Conservation (phyloP, 1,139 yeast species). For the Pneumocystis murina region DNA sequence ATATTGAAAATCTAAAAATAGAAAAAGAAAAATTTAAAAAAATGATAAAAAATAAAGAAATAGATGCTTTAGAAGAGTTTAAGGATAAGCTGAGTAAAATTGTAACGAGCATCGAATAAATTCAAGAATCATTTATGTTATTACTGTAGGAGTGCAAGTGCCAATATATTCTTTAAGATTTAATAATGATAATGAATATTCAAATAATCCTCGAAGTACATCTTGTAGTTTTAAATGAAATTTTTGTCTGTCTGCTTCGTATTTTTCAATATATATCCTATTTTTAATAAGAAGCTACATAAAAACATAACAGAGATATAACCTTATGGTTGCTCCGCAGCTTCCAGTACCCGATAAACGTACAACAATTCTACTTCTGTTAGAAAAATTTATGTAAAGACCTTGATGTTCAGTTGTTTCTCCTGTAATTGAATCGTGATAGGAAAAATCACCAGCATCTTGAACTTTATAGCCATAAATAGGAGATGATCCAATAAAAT, state of each 20-base stretch:
- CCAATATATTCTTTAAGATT: not conserved
- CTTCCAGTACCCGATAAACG: slow-evolving; percentile 97
- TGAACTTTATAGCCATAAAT: slow-evolving; percentile 37
- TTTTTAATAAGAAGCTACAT: not conserved
- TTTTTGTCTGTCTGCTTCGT: not conserved
- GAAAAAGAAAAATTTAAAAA: not conserved
- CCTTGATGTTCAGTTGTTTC: slow-evolving; percentile 88
- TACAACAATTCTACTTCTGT: slow-evolving; percentile 76
- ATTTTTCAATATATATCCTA: not conserved
- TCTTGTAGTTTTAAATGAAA: not conserved
- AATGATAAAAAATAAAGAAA: not conserved
- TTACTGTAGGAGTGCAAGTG: not conserved
- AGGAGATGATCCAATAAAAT: slow-evolving; percentile 34
- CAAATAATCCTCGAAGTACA: not conserved
- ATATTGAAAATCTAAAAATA: not conserved
- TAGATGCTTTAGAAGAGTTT: not conserved
- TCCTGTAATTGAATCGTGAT: slow-evolving; percentile 84
- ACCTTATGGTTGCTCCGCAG: slow-evolving; percentile 90
- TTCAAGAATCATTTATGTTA: not conserved
- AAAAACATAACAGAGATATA: slow-evolving; percentile 36
- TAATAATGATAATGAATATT: not conserved
- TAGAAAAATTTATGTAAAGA: slow-evolving; percentile 60
- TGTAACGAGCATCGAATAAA: not conserved
- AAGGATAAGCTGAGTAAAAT: not conserved
- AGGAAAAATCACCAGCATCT: slow-evolving; percentile 79